A percentile compares a stretch with the other conserved stretches of the same genome.
phyloP scores from a whole-genome alignment of 2,329 filamentous ascomycete genomes.

The Neurospora crassa region DNA sequence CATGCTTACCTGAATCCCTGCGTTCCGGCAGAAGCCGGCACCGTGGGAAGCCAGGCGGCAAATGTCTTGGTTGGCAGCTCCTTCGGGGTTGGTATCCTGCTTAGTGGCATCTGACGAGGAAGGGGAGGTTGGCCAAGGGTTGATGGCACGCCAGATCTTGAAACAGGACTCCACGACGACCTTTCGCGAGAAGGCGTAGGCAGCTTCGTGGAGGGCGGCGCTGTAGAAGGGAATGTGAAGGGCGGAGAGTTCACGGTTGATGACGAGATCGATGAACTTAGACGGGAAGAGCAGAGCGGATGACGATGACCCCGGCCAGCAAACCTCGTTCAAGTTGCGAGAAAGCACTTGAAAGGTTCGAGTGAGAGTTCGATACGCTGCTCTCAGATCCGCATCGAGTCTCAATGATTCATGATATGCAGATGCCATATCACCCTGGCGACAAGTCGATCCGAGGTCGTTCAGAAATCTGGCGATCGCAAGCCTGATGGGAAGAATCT shows the following conservation, averaged over 20 bases:
- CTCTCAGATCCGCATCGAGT: slow-evolving; percentile 32
- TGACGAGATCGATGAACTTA: slow-evolving; percentile 38
- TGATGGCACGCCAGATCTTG: slow-evolving; percentile 34
- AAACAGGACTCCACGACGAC: slow-evolving; percentile 37
- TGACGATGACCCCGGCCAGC: neutral
- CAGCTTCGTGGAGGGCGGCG: slow-evolving; percentile 28
- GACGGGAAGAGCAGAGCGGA: slow-evolving; percentile 15
- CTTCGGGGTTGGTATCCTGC: neutral
- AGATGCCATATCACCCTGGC: neutral
- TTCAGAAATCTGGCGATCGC: slow-evolving; percentile 18
- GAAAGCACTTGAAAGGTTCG: slow-evolving; percentile 21
- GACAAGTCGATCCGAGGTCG: slow-evolving; percentile 17
- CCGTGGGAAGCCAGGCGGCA: slow-evolving; percentile 28
- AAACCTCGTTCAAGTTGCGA: neutral
- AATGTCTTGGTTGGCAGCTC: slow-evolving; percentile 18
- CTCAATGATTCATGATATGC: slow-evolving; percentile 36
- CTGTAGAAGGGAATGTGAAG: slow-evolving; percentile 46
- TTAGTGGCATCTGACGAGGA: neutral
- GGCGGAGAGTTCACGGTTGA: slow-evolving; percentile 43
- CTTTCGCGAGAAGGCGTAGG: slow-evolving; percentile 42
- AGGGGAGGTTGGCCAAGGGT: slow-evolving; percentile 19
- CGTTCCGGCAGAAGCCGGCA: slow-evolving; percentile 31
- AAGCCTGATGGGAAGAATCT: slow-evolving; percentile 33
- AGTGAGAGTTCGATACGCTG: slow-evolving; percentile 31
- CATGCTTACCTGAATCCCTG: slow-evolving; percentile 17